These are phyloP conservation scores for Rhodomyrtus psidioides DNA, from an alignment of 441 rosid species.

Conservation along the genomic window DNA sequence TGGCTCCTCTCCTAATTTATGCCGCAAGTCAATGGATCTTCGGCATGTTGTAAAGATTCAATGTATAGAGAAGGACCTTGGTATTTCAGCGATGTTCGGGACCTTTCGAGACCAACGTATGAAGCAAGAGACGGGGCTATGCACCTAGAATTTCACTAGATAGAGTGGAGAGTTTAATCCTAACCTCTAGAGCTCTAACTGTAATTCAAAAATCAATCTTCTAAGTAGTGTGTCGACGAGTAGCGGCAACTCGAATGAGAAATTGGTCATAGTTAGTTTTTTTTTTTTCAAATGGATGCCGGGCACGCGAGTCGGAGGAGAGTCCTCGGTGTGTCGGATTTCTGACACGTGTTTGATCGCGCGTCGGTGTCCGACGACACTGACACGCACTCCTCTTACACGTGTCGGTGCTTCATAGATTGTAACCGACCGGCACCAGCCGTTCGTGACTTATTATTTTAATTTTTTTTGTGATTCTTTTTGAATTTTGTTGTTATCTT, in stretches of 20 bases:
- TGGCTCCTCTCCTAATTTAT: conserved; percentile 38
- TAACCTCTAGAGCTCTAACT: conserved; percentile 7
- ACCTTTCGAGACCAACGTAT: conserved; percentile 24
- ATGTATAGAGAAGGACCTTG: conserved; percentile 76
- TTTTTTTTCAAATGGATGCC: too few relatives aligned
- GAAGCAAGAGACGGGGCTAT: conserved; percentile 28
- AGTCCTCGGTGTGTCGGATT: too few relatives aligned
- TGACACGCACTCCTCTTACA: too few relatives aligned
- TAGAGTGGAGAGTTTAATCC: conserved; percentile 41
- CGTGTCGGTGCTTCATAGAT: too few relatives aligned
- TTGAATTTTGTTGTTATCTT: too few relatives aligned
- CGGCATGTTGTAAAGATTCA: conserved; percentile 80
- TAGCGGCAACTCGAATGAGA: conserved; percentile 17
- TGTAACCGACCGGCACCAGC: too few relatives aligned
- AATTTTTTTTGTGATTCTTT: too few relatives aligned
- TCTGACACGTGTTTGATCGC: too few relatives aligned
- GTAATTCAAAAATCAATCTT: conserved; percentile 20
- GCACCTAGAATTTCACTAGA: conserved; percentile 71
- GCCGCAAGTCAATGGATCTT: conserved; percentile 50
- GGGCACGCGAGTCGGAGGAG: too few relatives aligned
- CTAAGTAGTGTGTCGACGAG: not conserved
- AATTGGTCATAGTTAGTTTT: too few relatives aligned
- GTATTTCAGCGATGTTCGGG: conserved; percentile 34
- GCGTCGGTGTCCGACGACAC: too few relatives aligned
- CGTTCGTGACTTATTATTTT: too few relatives aligned